Conservation (phyloP, 768 basidiomycete genomes). For the Boletellus ananas region DNA sequence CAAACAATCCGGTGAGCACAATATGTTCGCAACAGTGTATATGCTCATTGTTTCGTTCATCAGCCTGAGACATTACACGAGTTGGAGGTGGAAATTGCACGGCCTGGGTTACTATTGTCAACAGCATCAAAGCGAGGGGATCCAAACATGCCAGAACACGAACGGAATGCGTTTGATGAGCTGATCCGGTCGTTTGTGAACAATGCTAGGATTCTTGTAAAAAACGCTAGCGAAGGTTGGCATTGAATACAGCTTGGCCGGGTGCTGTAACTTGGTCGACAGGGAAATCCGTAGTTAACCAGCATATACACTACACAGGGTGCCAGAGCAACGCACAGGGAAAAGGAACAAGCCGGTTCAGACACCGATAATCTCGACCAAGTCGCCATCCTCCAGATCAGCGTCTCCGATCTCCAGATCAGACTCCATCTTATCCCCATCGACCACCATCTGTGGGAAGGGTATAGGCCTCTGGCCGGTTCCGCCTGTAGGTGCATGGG, state of each 20-base stretch:
- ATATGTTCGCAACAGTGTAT: neutral
- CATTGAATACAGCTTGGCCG: constrained; percentile 9
- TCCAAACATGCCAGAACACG: constrained; percentile 53
- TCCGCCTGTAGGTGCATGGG: constrained; percentile 35
- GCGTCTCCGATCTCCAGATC: constrained; percentile 57
- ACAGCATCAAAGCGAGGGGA: constrained; percentile 69
- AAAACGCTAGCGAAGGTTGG: constrained; percentile 65
- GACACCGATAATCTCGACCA: constrained; percentile 70
- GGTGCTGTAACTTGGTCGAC: neutral
- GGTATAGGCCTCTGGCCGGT: constrained; percentile 26
- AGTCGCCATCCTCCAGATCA: constrained; percentile 77
- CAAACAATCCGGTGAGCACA: constrained; percentile 47
- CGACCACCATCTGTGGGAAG: constrained; percentile 47
- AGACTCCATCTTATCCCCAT: constrained; percentile 68
- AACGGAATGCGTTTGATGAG: constrained; percentile 80
- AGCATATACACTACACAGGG: constrained; percentile 1
- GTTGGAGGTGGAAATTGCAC: constrained; percentile 83
- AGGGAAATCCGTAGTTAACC: constrained; percentile 1
- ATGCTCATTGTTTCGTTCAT: constrained; percentile 3
- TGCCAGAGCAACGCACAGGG: constrained; percentile 5
- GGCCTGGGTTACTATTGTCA: constrained; percentile 65
- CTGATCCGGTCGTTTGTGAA: constrained; percentile 91
- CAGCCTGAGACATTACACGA: constrained; percentile 73
- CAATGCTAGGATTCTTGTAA: constrained; percentile 83
- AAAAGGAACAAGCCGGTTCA: constrained; percentile 18